A percentile compares a stretch with the other conserved stretches of the same genome.
These are phyloP conservation scores for Tricholoma terreum DNA, from an alignment of 768 basidiomycete species.

Conservation along the genomic window DNA sequence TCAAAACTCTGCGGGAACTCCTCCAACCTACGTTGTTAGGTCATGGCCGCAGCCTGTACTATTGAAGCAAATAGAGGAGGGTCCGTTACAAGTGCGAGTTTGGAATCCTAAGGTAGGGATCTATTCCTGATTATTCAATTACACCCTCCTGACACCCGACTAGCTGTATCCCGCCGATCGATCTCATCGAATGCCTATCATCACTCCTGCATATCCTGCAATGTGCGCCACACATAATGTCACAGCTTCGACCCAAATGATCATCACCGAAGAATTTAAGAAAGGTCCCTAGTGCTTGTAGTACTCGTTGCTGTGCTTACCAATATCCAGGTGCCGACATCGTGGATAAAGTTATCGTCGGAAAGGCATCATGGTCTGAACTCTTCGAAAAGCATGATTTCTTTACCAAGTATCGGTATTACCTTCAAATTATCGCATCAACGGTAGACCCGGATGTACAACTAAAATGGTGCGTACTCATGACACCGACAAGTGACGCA, in stretches of 20 bases:
- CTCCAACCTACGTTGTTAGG: conserved; percentile 45
- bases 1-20: neutral
- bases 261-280: conserved; percentile 95
- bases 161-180: conserved; percentile 89
- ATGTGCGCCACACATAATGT: conserved; percentile 99
- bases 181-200: conserved; percentile 98
- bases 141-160: conserved; percentile 1
- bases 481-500: neutral
- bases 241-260: conserved; percentile 90
- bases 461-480: conserved; percentile 77
- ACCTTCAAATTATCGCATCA: conserved; percentile 92
- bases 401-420: conserved; percentile 95
- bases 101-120: conserved; percentile 90
- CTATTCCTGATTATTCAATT: neutral
- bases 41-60: conserved; percentile 98
- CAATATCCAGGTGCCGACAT: conserved; percentile 75
- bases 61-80: conserved; percentile 94
- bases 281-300: conserved; percentile 51
- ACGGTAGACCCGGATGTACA: conserved; percentile 82
- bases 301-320: conserved; percentile 7
- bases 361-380: conserved; percentile 83
- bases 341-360: conserved; percentile 87
- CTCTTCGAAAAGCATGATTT: conserved; percentile 96
- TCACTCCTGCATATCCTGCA: conserved; percentile 97
- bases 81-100: conserved; percentile 87